Evolutionary conservation across 768 basidiomycete genomes (phyloP).

Genomic region (Pleurotus salmoneostramineus): DNA sequence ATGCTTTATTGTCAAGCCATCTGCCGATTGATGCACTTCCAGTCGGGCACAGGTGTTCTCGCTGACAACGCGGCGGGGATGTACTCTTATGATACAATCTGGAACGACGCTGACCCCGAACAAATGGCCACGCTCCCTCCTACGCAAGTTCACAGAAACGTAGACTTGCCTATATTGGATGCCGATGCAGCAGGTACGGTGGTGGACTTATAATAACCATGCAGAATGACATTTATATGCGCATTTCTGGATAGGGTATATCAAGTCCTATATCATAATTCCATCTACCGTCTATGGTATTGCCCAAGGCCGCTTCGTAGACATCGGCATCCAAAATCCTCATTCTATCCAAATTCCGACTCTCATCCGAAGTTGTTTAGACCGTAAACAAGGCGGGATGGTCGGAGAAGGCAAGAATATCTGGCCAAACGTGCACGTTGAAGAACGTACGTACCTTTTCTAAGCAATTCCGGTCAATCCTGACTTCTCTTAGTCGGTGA

Average conservation of each 20-base stretch:
- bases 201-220: not conserved
- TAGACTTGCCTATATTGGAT: constrained; percentile 43
- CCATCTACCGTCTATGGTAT: constrained; percentile 53
- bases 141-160: constrained; percentile 42
- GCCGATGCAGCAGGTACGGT: constrained; percentile 43
- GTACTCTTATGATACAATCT: constrained; percentile 31
- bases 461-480: too few relatives aligned
- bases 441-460: constrained; percentile 34
- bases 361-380: constrained; percentile 35
- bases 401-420: constrained; percentile 50
- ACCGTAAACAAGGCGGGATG: constrained; percentile 42
- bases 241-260: constrained; percentile 32
- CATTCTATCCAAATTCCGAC: constrained; percentile 48
- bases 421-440: constrained; percentile 53
- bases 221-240: not conserved
- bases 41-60: constrained; percentile 27
- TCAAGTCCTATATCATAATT: constrained; percentile 47
- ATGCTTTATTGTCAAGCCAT: too few relatives aligned
- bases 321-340: constrained; percentile 43
- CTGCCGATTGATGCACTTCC: too few relatives aligned
- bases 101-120: constrained; percentile 43
- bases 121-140: constrained; percentile 39
- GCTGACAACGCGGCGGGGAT: constrained; percentile 40
- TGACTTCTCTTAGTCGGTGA: constrained; percentile 29
- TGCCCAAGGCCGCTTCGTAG: constrained; percentile 42